Evolutionary conservation across 75 land plant species (phyloP).

Genomic region (Adiantum capillusveneris): DNA sequence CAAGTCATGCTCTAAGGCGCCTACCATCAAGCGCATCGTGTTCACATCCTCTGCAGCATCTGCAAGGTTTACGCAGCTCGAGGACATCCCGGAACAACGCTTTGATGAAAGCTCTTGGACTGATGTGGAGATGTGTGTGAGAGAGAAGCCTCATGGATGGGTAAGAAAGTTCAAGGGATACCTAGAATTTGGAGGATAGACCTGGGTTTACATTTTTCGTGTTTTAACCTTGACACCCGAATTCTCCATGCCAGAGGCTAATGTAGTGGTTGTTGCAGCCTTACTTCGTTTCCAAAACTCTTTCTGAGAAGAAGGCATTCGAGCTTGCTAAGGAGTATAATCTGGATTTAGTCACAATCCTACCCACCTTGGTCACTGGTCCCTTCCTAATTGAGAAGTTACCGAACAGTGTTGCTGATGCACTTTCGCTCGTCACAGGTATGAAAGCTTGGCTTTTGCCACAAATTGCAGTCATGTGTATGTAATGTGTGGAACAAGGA

Average conservation of each 20-base stretch:
- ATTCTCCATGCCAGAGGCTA: too few species aligned
- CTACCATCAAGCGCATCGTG: conserved; percentile 28
- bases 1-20: conserved; percentile 26
- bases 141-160: conserved; percentile 40
- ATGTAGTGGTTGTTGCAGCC: conserved; percentile 1
- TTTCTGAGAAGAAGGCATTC: conserved; percentile 28
- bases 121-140: not conserved
- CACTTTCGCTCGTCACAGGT: conserved; percentile 60
- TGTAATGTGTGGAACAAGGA: too few species aligned
- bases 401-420: conserved; percentile 56
- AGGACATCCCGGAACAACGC: not conserved
- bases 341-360: conserved; percentile 27
- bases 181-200: too few species aligned
- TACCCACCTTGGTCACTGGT: conserved; percentile 27
- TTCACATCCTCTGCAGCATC: conserved; percentile 44
- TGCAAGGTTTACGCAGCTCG: conserved; percentile 11
- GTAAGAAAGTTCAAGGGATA: conserved; percentile 13
- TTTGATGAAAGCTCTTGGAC: conserved; percentile 5
- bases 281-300: conserved; percentile 29
- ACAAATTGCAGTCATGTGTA: too few species aligned
- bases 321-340: conserved; percentile 18
- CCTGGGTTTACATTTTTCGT: too few species aligned
- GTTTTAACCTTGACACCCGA: too few species aligned
- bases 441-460: too few species aligned
- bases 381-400: conserved; percentile 25